A percentile compares a stretch with the other conserved stretches of the same genome.
Conservation (phyloP, 2,329 filamentous ascomycete species). For the Dothideomycetidae sp. region DNA sequence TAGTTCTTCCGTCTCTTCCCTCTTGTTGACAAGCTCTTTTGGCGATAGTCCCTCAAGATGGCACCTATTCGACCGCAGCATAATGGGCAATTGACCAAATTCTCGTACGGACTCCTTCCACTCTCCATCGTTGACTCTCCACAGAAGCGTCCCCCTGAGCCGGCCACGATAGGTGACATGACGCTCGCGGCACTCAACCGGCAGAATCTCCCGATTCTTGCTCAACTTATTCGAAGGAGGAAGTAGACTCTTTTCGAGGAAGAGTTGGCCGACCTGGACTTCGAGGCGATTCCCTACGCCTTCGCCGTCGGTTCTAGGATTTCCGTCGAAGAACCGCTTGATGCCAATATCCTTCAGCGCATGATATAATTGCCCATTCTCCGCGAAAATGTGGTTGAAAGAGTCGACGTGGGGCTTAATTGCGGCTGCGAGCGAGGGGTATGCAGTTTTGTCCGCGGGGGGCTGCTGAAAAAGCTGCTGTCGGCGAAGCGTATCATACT, state of each 20-base stretch:
- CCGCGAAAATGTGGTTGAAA: constrained; percentile 79
- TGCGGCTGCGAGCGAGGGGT: constrained; percentile 72
- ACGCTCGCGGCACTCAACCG: constrained; percentile 85
- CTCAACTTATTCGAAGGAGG: constrained; percentile 74
- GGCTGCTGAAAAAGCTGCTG: constrained; percentile 83
- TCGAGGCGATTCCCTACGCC: constrained; percentile 51
- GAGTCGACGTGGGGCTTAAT: constrained; percentile 87
- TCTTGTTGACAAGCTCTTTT: constrained; percentile 63
- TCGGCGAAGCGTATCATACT: constrained; percentile 73
- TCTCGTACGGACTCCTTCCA: constrained; percentile 71
- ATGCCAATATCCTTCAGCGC: constrained; percentile 79
- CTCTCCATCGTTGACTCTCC: constrained; percentile 73
- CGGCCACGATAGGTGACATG: constrained; percentile 84
- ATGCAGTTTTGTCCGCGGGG: constrained; percentile 73
- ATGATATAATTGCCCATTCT: constrained; percentile 57
- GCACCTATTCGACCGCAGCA: constrained; percentile 84
- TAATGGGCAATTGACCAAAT: constrained; percentile 78
- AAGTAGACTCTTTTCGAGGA: constrained; percentile 66
- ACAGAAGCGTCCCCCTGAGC: constrained; percentile 71
- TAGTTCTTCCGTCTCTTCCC: constrained; percentile 91
- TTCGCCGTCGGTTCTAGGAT: constrained; percentile 40
- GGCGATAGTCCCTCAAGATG: constrained; percentile 80
- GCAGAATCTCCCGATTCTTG: constrained; percentile 71
- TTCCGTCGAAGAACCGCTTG: constrained; percentile 74
- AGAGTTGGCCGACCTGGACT: constrained; percentile 66